Conservation (phyloP, 208 protist genomes). For the Acanthamoeba castellanii region DNA sequence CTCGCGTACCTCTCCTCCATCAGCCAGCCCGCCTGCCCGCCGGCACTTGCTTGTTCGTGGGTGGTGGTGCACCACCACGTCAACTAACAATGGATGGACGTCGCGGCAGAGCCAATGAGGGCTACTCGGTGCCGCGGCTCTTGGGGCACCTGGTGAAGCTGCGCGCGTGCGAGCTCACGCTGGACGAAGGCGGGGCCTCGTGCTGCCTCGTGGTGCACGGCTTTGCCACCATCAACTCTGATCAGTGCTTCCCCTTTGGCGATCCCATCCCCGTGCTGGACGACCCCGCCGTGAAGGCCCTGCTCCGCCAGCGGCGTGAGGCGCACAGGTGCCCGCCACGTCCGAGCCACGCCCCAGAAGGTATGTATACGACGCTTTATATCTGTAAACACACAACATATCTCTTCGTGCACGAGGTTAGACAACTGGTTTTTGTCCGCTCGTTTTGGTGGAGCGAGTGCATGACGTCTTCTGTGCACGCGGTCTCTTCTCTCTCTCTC, state of each 20-base stretch:
- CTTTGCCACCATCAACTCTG: not conserved
- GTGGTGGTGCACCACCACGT: too few species aligned
- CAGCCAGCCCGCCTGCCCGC: not conserved
- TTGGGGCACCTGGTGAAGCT: not conserved
- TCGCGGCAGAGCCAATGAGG: not conserved
- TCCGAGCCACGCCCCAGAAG: not conserved
- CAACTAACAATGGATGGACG: too few species aligned
- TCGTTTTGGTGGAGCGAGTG: too few species aligned
- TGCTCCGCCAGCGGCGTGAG: not conserved
- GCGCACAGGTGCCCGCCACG: not conserved
- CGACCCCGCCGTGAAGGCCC: not conserved
- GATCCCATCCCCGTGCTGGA: not conserved
- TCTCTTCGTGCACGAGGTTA: too few species aligned
- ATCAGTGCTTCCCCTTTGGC: not conserved
- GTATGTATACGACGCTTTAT: too few species aligned
- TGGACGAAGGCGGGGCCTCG: not conserved
- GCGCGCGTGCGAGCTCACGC: not conserved
- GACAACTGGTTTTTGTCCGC: too few species aligned
- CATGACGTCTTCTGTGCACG: too few species aligned
- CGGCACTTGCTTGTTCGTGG: too few species aligned
- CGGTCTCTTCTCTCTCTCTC: too few species aligned
- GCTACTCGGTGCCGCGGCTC: not conserved
- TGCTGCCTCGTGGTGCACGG: slow-evolving; percentile 7
- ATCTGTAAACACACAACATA: too few species aligned
- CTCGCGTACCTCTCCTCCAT: not conserved